A percentile compares a stretch with the other conserved stretches of the same genome.
Conservation (phyloP, 805 yeast species). For the Lachancea lanzarotensis region DNA sequence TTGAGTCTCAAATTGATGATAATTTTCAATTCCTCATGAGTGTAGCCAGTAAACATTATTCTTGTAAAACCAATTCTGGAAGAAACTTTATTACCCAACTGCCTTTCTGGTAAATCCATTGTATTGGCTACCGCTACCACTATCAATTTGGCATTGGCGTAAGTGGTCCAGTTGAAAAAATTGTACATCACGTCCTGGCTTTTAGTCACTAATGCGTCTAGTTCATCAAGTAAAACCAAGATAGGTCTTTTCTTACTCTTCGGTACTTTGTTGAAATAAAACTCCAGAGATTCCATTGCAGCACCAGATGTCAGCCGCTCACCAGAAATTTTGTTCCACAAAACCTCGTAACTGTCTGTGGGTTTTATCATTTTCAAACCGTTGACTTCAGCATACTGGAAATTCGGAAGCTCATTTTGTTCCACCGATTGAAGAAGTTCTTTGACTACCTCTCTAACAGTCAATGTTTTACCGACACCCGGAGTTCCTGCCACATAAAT, state of each 20-base stretch:
- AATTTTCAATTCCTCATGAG: conserved; percentile 64
- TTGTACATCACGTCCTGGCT: conserved; percentile 87
- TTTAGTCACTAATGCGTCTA: conserved; percentile 79
- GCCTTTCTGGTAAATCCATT: conserved; percentile 92
- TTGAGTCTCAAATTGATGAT: conserved; percentile 71
- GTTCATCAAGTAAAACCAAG: conserved; percentile 78
- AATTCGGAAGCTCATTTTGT: conserved; percentile 39
- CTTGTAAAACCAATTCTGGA: conserved; percentile 86
- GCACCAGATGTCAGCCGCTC: conserved; percentile 52
- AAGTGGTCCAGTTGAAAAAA: conserved; percentile 96
- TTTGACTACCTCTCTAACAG: conserved; percentile 76
- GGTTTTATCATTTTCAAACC: conserved; percentile 83
- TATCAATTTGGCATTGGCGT: conserved; percentile 66
- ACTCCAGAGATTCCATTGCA: conserved; percentile 63
- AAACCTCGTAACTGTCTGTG: conserved; percentile 67
- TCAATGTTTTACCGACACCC: conserved; percentile 95
- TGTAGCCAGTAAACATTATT: conserved; percentile 83
- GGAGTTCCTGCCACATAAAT: conserved; percentile 94
- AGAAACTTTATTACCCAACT: conserved; percentile 79
- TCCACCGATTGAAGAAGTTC: conserved; percentile 46
- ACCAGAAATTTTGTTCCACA: conserved; percentile 73
- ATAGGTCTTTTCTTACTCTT: conserved; percentile 39
- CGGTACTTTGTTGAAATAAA: conserved; percentile 47
- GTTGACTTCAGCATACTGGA: conserved; percentile 79
- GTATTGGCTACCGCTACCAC: conserved; percentile 95